Evolutionary conservation across 2,329 filamentous ascomycete genomes (phyloP), one percentile per base, ranked within the genome.

Genomic region (Fusarium sp.): DNA sequence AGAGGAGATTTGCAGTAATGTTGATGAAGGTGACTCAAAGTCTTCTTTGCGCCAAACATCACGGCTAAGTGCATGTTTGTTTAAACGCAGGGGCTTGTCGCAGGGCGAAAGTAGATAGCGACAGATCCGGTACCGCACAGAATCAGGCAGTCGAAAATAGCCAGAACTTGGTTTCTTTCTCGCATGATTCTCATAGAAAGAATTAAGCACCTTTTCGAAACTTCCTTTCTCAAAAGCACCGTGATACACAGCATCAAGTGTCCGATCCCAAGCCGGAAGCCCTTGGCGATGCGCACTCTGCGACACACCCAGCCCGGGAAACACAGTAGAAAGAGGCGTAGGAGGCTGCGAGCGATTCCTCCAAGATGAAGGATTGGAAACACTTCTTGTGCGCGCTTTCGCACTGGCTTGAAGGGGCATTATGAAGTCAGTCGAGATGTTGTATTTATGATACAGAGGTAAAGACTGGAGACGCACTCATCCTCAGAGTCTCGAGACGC

Each of bases 221-320:
- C 38, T 41, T 0, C 42, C 31, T 4, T 47, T 49, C 10, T 70
- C 59, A 4, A 63, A 52, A 12, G 75, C 25, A 4, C 70, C 64
- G 52, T 82, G 80, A 44, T 79, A 81, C n/a, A 83, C 77, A 10
- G 81, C 65, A 31, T 83, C 81, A n/a, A 82, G 68, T 14, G 74
- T 74, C 4, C 81, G 79, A 50, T 83, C 79, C 81, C 81, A 83
- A 1, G 81, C 70, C 4, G 80, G 80, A 11, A 77, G 72, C 13
- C 55, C 53, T 7, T 47, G 50, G 18, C 68, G 66, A 27, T 67
- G 70, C n/a, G 62, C 22, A 35, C 38, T 52, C 29, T 42, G 41
- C 20, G 64, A 36, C 10, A 25, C 22, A 14, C 41, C 42, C 18
- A 68, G 5, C 3, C 35, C 36, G 2, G 47, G 61, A 12, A 66